Conservation (phyloP, 2,329 filamentous ascomycete species). For the Geosmithia morbida region DNA sequence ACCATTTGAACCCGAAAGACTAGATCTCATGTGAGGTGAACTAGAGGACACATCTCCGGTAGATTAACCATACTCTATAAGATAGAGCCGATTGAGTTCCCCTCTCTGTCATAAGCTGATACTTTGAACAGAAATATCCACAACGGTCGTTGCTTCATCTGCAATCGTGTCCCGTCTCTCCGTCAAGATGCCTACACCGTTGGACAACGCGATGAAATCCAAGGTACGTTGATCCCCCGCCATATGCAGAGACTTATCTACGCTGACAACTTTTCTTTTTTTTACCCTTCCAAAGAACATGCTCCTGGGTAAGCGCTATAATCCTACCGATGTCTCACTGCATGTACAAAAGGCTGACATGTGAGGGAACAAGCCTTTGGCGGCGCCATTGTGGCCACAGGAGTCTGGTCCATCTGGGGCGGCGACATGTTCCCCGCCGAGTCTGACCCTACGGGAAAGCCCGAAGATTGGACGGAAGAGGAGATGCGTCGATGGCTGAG, state of each 20-base stretch:
- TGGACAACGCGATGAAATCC: conserved; percentile 56
- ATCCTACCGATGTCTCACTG: neutral
- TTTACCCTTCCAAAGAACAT: conserved; percentile 53
- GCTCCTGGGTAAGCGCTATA: conserved; percentile 42
- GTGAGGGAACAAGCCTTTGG: conserved; percentile 37
- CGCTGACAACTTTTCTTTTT: conserved; percentile 2
- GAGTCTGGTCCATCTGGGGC: conserved; percentile 76
- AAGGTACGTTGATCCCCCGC: conserved; percentile 33
- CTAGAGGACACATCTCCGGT: neutral
- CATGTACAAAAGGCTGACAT: neutral
- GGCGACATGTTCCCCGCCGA: conserved; percentile 67
- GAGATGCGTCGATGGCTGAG: conserved; percentile 73
- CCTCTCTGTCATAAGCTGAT: neutral
- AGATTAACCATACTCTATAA: neutral
- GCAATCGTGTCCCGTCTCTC: neutral
- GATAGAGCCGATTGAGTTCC: neutral
- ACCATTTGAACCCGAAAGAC: neutral
- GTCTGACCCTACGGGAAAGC: conserved; percentile 64
- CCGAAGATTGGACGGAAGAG: conserved; percentile 57
- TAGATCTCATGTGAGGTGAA: neutral
- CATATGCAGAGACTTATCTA: neutral
- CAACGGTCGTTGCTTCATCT: no score
- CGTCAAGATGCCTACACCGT: conserved; percentile 48
- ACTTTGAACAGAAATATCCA: no score
- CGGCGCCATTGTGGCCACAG: conserved; percentile 66